A percentile compares a stretch with the other conserved stretches of the same genome.
Evolutionary conservation across 2,329 filamentous ascomycete genomes (phyloP).

Genomic region (Phaeosphaeriaceae sp.): DNA sequence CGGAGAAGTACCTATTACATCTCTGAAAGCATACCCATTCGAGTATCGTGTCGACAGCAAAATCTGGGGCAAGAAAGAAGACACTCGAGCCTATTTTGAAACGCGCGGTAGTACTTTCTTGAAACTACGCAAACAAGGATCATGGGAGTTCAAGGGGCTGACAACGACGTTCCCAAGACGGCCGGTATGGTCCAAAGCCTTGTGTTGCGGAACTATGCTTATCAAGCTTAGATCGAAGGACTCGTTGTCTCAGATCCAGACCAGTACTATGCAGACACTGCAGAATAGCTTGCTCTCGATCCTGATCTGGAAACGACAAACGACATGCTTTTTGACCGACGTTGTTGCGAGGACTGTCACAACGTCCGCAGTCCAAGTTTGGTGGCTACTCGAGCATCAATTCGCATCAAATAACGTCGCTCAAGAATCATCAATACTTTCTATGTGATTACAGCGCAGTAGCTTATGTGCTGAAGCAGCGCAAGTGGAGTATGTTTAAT

Average conservation of each 20-base stretch:
- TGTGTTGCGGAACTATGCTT: neutral
- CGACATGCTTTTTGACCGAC: neutral
- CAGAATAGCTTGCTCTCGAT: neutral
- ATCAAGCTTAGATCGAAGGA: neutral
- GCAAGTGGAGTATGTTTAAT: neutral
- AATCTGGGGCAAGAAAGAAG: neutral
- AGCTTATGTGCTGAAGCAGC: neutral
- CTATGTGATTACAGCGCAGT: neutral
- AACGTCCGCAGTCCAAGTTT: neutral
- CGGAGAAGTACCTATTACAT: neutral
- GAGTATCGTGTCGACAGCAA: neutral
- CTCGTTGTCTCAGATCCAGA: neutral
- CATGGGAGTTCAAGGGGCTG: neutral
- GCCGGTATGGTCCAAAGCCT: neutral
- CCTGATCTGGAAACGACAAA: neutral
- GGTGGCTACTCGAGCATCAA: neutral
- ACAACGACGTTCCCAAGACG: neutral
- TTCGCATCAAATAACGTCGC: too few species aligned
- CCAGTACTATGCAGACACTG: neutral
- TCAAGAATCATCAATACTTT: conserved; percentile 1
- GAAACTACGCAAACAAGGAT: neutral
- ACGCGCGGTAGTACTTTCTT: neutral
- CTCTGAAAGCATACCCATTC: neutral
- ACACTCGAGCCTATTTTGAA: neutral
- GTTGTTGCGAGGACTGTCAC: neutral